A percentile compares a stretch with the other conserved stretches of the same genome.
phyloP scores from a whole-genome alignment of 805 yeast genomes.

The Hanseniaspora opuntiae region DNA sequence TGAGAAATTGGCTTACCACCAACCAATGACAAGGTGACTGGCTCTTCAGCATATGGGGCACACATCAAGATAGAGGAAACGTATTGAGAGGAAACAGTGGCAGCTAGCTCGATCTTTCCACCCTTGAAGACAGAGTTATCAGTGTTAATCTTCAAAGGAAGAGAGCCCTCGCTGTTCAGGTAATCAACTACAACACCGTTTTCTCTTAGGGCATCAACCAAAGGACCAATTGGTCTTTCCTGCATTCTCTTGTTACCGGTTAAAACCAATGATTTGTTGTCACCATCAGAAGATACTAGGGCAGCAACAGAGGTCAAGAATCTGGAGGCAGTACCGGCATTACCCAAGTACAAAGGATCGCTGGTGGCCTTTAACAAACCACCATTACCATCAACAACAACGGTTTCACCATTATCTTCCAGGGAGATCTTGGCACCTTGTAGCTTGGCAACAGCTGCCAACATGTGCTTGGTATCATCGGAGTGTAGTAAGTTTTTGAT shows the following conservation, averaged over 20 bases:
- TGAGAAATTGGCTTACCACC: constrained; percentile 97
- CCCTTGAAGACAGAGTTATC: constrained; percentile 59
- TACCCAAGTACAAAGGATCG: constrained; percentile 73
- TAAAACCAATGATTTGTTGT: constrained; percentile 39
- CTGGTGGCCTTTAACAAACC: constrained; percentile 53
- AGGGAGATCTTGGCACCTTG: constrained; percentile 70
- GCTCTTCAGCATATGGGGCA: constrained; percentile 86
- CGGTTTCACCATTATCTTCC: constrained; percentile 83
- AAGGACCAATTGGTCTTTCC: constrained; percentile 91
- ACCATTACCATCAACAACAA: constrained; percentile 72
- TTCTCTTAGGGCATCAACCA: constrained; percentile 73
- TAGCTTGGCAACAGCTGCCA: constrained; percentile 65
- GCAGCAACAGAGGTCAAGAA: constrained; percentile 86
- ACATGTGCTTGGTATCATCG: constrained; percentile 92
- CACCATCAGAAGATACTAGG: constrained; percentile 43
- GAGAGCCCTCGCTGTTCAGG: constrained; percentile 60
- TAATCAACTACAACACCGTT: constrained; percentile 72
- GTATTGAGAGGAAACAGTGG: constrained; percentile 93
- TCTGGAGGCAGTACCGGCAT: constrained; percentile 96
- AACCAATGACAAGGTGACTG: constrained; percentile 74
- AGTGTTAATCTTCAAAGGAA: constrained; percentile 64
- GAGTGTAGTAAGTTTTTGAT: constrained; percentile 82
- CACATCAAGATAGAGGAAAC: constrained; percentile 93
- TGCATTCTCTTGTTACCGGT: constrained; percentile 97
- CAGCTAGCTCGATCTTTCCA: constrained; percentile 85